Evolutionary conservation across 2,329 filamentous ascomycete genomes (phyloP).

Genomic region (Penicillium sp.): DNA sequence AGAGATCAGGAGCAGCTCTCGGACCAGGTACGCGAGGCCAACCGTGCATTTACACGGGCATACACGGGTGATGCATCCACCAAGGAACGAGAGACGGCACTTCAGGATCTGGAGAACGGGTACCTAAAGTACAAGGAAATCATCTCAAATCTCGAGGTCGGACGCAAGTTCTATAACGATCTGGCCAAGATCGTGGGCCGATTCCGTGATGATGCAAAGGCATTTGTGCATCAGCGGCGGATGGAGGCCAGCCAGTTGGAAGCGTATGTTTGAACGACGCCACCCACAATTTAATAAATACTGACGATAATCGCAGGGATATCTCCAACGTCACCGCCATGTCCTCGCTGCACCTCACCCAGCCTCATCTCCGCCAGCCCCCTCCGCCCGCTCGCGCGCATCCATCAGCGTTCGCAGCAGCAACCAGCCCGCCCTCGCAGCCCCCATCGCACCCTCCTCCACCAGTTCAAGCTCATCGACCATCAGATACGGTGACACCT

Average conservation of each 20-base stretch:
- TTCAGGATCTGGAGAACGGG: constrained; percentile 84
- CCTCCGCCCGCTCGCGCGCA: constrained; percentile 26
- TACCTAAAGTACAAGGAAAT: constrained; percentile 98
- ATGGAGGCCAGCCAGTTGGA: constrained; percentile 76
- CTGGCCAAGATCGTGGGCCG: constrained; percentile 78
- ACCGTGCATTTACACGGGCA: constrained; percentile 71
- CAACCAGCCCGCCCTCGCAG: constrained; percentile 33
- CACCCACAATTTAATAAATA: background rate
- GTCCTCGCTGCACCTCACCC: constrained; percentile 52
- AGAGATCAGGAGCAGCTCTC: constrained; percentile 71
- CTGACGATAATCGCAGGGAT: constrained; percentile 42
- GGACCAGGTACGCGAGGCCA: constrained; percentile 66
- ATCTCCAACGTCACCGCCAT: constrained; percentile 53
- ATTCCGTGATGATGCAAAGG: constrained; percentile 74
- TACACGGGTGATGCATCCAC: constrained; percentile 62
- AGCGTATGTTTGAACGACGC: constrained; percentile 50
- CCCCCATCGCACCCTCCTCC: constrained; percentile 39
- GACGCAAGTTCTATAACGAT: constrained; percentile 95
- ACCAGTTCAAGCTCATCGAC: constrained; percentile 42
- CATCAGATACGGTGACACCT: constrained; percentile 29
- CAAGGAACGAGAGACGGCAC: constrained; percentile 73
- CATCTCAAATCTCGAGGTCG: constrained; percentile 82
- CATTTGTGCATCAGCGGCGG: constrained; percentile 74
- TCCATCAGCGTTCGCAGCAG: constrained; percentile 29
- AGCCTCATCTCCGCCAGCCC: constrained; percentile 25